Evolutionary conservation across 805 yeast genomes (phyloP).

Genomic region (Candida railenensis): DNA sequence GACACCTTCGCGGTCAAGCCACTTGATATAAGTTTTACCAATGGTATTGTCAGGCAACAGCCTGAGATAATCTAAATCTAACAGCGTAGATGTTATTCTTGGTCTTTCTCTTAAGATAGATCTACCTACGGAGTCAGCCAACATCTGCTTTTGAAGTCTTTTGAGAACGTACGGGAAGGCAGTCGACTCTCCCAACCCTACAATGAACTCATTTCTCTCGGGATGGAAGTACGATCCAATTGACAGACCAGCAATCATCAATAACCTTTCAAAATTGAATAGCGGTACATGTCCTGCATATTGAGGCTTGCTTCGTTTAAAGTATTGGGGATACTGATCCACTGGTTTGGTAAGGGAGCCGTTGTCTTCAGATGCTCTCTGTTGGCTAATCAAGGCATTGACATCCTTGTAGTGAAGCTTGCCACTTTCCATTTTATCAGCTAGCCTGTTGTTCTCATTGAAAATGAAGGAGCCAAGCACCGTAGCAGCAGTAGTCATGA

Average conservation of each 20-base stretch:
- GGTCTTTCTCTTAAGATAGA: constrained; percentile 78
- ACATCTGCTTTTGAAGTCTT: constrained; percentile 68
- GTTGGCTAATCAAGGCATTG: constrained; percentile 2
- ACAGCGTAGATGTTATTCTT: constrained; percentile 69
- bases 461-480: constrained; percentile 29
- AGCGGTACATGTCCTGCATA: constrained; percentile 84
- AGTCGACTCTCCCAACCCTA: constrained; percentile 86
- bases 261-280: constrained; percentile 55
- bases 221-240: constrained; percentile 77
- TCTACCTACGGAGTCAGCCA: constrained; percentile 73
- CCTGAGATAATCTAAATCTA: constrained; percentile 62
- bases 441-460: constrained; percentile 50
- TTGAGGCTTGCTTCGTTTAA: constrained; percentile 41
- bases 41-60: constrained; percentile 65
- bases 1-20: constrained; percentile 86
- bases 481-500: background rate
- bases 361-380: background rate
- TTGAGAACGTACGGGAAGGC: constrained; percentile 70
- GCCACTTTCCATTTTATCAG: constrained; percentile 58
- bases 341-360: constrained; percentile 14
- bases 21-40: constrained; percentile 75
- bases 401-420: constrained; percentile 38
- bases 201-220: constrained; percentile 70
- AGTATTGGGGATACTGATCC: constrained; percentile 24
- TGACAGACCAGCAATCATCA: constrained; percentile 72